Evolutionary conservation across 345 rosid genomes (phyloP), one percentile per base, ranked within the genome.

Genomic region (Salix brachista): DNA sequence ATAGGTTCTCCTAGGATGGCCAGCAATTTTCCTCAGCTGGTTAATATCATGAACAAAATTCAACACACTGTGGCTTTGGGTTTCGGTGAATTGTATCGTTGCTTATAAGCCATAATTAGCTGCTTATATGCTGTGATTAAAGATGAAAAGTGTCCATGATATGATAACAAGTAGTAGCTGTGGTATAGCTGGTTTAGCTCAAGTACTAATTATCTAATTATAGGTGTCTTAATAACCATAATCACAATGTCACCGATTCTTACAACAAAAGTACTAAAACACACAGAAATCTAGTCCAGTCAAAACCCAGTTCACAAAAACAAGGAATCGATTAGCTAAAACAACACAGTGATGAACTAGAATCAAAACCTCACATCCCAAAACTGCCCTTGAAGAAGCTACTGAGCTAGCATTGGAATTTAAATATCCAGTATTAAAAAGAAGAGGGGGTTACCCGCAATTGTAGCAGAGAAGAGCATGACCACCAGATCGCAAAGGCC

Each of bases 401-500:
- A 70, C 32, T 32, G 10, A 42, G 71, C 44, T 14, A 16, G 17
- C 37, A 48, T 67, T 32, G 42, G 39, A 72, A 36, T 37, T 25
- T 11, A 16, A 71, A 25, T 34, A 34, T 28, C 39, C 56, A 72
- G 6, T 11, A 67, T 3, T 41, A 21, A 37, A n/a, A 37, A 52
- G 61, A 72, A 62, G 19, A 54, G 73, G 3, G 52, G 26, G 66
- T 26, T 87, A 94, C 98, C 98, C 97, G 94, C 98, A 94, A 76
- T 80, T 80, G 76, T 58, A 82, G 82, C 98, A 94, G 82, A 94
- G 98, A 83, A 78, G 87, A 81, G 93, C 97, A 70, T 75, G 83
- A 60, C 84, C 88, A 65, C 95, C 97, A 75, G 97, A 92, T 90
- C 91, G 91, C 86, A 94, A 80, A 78, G 86, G 88, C 98, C 97